phyloP scores from a whole-genome alignment of 192 early-diverging fungal genomes.

The Funneliformis geosporum region DNA sequence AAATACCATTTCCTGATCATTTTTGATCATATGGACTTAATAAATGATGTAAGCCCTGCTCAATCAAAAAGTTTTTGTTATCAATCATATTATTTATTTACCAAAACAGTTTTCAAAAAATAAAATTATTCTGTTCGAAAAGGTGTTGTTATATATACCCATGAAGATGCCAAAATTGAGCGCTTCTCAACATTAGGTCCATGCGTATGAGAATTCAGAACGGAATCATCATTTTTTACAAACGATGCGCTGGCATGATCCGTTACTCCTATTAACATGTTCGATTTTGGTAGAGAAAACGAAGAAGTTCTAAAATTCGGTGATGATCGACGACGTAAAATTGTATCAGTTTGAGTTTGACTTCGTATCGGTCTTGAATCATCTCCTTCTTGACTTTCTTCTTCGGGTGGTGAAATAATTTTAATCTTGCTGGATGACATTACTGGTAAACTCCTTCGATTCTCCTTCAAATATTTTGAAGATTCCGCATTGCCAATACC shows the following conservation, averaged over 20 bases:
- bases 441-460: conserved; percentile 13
- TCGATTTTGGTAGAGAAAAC: background rate
- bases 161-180: background rate
- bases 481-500: background rate
- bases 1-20: too few relatives aligned
- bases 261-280: background rate
- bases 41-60: too few relatives aligned
- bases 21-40: too few relatives aligned
- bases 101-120: too few relatives aligned
- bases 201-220: background rate
- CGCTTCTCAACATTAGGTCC: background rate
- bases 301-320: conserved; percentile 15
- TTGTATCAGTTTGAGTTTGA: background rate
- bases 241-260: too few relatives aligned
- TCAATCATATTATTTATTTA: too few relatives aligned
- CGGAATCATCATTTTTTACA: background rate
- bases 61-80: too few relatives aligned
- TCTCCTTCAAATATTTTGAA: conserved; percentile 15
- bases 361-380: background rate
- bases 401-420: background rate
- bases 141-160: too few relatives aligned
- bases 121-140: too few relatives aligned
- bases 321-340: conserved; percentile 24
- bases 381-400: background rate
- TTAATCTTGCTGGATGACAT: conserved; percentile 1